Conservation (phyloP, 192 early-diverging fungal species). For the Coemansia javaensis region DNA sequence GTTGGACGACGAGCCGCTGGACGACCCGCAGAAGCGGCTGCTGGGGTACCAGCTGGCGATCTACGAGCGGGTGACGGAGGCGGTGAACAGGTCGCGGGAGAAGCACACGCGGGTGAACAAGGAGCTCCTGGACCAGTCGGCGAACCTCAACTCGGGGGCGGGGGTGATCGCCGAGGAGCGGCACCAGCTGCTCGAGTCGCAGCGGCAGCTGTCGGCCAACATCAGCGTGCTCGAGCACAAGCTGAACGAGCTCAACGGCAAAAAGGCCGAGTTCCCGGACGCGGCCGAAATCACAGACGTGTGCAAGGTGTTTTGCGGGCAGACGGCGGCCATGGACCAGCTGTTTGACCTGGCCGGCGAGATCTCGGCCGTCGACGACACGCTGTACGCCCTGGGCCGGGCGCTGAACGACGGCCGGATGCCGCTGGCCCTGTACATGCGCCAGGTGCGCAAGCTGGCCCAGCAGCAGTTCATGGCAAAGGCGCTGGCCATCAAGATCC, state of each 20-base stretch:
- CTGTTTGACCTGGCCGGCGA: constrained; percentile 84
- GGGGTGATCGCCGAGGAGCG: constrained; percentile 59
- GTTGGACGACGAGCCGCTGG: constrained; percentile 40
- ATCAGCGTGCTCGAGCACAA: constrained; percentile 61
- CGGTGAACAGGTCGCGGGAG: constrained; percentile 57
- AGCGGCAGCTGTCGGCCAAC: constrained; percentile 62
- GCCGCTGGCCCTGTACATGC: constrained; percentile 70
- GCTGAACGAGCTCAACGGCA: constrained; percentile 52
- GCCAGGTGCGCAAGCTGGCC: constrained; percentile 73
- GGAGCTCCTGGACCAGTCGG: constrained; percentile 59
- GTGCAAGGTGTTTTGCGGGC: constrained; percentile 26
- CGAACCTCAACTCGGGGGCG: constrained; percentile 69
- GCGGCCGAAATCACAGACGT: constrained; percentile 16
- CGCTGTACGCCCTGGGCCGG: constrained; percentile 74
- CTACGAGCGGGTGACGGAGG: constrained; percentile 55
- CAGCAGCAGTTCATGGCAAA: constrained; percentile 88
- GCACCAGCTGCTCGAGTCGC: constrained; percentile 53
- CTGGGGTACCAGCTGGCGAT: constrained; percentile 58
- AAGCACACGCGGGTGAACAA: constrained; percentile 61
- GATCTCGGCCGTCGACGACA: constrained; percentile 84
- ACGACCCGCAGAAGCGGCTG: constrained; percentile 47
- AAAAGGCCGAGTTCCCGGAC: constrained; percentile 40
- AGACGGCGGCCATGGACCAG: constrained; percentile 52
- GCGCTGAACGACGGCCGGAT: constrained; percentile 74
- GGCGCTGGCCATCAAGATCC: constrained; percentile 68